These are phyloP conservation scores for Pleurostoma richardsiae DNA, from an alignment of 2,329 filamentous ascomycete species.

Conservation along the genomic window DNA sequence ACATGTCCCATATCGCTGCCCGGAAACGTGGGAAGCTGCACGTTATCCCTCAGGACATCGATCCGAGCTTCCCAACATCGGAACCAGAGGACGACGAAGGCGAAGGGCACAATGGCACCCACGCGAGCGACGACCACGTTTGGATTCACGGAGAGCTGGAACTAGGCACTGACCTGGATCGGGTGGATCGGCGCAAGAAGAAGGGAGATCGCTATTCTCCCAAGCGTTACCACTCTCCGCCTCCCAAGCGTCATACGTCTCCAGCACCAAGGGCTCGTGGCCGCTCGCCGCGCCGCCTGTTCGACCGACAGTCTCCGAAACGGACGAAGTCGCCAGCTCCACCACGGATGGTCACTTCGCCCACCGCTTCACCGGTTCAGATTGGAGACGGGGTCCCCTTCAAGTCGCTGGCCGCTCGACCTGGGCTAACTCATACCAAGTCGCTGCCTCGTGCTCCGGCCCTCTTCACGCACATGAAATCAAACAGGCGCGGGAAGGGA, in stretches of 20 bases:
- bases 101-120: constrained; percentile 55
- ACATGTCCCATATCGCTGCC: constrained; percentile 77
- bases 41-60: constrained; percentile 89
- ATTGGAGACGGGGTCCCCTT: constrained; percentile 33
- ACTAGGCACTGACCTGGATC: constrained; percentile 53
- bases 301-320: constrained; percentile 65
- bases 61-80: constrained; percentile 93
- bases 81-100: constrained; percentile 85
- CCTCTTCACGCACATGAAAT: constrained; percentile 54
- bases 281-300: constrained; percentile 54
- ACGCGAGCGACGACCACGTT: constrained; percentile 61
- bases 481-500: constrained; percentile 17
- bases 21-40: constrained; percentile 78
- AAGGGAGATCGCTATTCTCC: constrained; percentile 51
- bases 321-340: constrained; percentile 68
- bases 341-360: constrained; percentile 42
- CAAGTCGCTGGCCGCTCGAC: constrained; percentile 49
- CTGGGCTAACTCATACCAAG: constrained; percentile 71
- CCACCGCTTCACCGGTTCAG: constrained; percentile 37
- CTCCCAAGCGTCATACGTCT: constrained; percentile 41
- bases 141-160: constrained; percentile 72
- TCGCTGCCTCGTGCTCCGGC: constrained; percentile 79
- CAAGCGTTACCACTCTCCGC: constrained; percentile 54
- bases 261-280: constrained; percentile 46
- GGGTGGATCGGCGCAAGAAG: constrained; percentile 41